These are phyloP conservation scores for Amphirosellinia nigrospora DNA, from an alignment of 495 filamentous ascomycete species.

Conservation along the genomic window DNA sequence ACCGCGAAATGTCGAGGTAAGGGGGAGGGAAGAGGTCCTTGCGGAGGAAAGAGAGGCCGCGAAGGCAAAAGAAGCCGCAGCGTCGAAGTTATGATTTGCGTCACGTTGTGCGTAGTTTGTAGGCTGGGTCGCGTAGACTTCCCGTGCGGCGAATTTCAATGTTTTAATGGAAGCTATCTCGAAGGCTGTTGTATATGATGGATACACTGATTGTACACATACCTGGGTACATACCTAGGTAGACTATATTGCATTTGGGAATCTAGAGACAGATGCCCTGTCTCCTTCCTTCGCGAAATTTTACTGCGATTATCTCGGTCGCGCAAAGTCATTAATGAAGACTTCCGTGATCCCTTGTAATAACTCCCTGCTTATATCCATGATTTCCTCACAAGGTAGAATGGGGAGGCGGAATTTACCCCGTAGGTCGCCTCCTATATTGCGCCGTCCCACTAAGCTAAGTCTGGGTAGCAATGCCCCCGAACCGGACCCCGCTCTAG, in stretches of 20 bases:
- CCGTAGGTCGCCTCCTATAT: not conserved
- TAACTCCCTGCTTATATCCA: not conserved
- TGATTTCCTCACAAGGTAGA: not conserved
- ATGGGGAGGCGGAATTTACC: not conserved
- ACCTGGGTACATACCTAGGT: too few species aligned
- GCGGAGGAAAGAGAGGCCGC: constrained; percentile 41
- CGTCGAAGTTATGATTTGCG: constrained; percentile 31
- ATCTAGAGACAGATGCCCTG: not conserved
- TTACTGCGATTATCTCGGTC: not conserved
- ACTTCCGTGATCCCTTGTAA: not conserved
- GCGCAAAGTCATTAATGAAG: not conserved
- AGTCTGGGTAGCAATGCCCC: too few species aligned
- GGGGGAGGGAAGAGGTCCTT: constrained; percentile 58
- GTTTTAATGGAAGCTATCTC: not conserved
- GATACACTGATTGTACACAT: too few species aligned
- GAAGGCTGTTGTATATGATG: not conserved
- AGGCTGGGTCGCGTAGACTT: not conserved
- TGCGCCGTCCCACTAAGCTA: not conserved
- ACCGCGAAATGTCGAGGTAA: constrained; percentile 60
- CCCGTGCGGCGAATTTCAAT: not conserved
- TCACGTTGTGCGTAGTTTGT: not conserved
- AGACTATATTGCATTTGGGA: not conserved
- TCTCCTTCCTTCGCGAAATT: not conserved
- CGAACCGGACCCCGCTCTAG: not conserved
- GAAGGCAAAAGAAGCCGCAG: constrained; percentile 8